phyloP scores from a whole-genome alignment of 2,329 filamentous ascomycete genomes.

The Hypocreales sp. region DNA sequence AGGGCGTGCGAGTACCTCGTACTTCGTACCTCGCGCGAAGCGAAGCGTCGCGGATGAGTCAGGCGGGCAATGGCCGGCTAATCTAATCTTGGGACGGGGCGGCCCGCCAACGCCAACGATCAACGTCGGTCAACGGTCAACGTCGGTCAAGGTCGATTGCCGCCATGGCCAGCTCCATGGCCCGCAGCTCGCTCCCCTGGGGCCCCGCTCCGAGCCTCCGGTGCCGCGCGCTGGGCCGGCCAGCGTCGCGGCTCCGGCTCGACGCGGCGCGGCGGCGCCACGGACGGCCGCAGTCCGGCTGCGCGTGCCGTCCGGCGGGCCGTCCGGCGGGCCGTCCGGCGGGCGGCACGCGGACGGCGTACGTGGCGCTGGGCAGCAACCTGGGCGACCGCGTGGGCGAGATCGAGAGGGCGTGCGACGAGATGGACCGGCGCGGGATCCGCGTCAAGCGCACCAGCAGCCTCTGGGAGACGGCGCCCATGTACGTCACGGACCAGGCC shows the following conservation, averaged over 20 bases:
- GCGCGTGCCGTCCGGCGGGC: conserved; percentile 20
- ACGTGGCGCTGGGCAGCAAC: conserved; percentile 86
- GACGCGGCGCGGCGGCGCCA: background rate
- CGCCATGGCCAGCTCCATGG: no score
- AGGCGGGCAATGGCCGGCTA: no score
- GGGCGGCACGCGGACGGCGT: conserved; percentile 36
- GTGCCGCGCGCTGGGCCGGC: background rate
- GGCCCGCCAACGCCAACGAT: background rate
- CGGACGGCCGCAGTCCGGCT: conserved; percentile 11
- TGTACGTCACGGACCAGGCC: conserved; percentile 87
- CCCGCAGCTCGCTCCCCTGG: background rate
- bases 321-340: no score
- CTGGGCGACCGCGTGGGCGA: conserved; percentile 69
- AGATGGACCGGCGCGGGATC: conserved; percentile 62
- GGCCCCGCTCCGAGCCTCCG: background rate
- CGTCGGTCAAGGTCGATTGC: no score
- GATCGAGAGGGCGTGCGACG: conserved; percentile 70
- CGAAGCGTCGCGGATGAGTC: no score
- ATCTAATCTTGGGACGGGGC: no score
- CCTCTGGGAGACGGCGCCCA: conserved; percentile 87
- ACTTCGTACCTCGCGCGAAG: no score
- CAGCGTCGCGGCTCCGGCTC: background rate
- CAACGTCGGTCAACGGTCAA: no score
- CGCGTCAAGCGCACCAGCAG: conserved; percentile 66
- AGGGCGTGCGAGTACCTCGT: no score